Conservation (phyloP, 176 grass and related monocot genomes). For the Eleusine coracana region DNA sequence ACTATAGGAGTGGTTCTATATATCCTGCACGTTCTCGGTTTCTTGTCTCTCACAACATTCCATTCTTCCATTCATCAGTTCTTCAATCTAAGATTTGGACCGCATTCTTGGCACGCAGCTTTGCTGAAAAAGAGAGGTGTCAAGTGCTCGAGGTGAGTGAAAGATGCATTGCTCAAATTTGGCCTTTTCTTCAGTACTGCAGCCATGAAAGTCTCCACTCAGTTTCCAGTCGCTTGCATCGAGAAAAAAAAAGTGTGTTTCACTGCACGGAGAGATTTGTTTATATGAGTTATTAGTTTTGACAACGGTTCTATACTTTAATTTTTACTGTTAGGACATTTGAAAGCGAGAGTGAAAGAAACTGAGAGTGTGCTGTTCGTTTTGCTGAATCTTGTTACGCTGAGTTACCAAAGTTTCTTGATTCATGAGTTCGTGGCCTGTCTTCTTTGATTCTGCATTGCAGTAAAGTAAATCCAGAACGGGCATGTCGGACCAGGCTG, state of each 20-base stretch:
- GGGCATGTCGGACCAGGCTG: conserved; percentile 31
- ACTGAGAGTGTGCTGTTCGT: too few relatives aligned
- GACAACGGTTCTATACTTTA: too few relatives aligned
- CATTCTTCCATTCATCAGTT: background rate
- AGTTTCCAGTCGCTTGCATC: too few relatives aligned
- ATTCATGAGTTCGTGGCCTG: background rate
- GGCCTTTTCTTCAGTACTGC: background rate
- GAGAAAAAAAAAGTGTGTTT: too few relatives aligned
- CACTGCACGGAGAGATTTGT: too few relatives aligned
- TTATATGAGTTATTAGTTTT: too few relatives aligned
- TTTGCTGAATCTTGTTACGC: background rate
- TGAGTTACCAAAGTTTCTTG: background rate
- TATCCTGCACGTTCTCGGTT: conserved; percentile 22
- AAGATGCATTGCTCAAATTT: background rate
- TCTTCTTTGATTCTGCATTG: background rate
- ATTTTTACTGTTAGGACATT: too few relatives aligned
- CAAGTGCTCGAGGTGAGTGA: background rate
- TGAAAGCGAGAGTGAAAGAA: too few relatives aligned
- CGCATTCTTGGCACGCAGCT: background rate
- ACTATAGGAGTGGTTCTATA: background rate
- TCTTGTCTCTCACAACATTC: background rate
- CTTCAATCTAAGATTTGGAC: background rate
- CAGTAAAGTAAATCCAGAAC: background rate
- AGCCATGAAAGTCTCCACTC: background rate
- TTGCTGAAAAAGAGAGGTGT: background rate